Percentiles rank a stretch among this genome's conserved stretches.
phyloP scores from a whole-genome alignment of 345 rosid species.

The Eucalyptus camaldulensis region DNA sequence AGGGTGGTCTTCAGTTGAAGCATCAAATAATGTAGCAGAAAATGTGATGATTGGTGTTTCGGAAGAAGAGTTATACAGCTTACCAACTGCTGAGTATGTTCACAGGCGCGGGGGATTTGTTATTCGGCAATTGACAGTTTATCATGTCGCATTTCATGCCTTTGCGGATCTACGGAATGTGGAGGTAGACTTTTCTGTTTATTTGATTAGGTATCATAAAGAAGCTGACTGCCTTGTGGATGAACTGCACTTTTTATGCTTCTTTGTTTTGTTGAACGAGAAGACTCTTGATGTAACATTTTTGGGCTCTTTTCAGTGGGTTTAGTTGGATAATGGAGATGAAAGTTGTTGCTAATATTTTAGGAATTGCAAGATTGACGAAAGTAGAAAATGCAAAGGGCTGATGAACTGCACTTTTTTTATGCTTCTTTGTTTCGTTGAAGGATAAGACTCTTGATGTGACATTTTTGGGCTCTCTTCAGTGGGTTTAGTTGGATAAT shows the following conservation, averaged over 20 bases:
- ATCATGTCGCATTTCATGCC: constrained; percentile 79
- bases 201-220: background rate
- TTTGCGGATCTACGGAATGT: constrained; percentile 73
- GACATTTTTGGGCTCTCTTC: background rate
- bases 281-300: background rate
- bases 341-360: background rate
- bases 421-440: background rate
- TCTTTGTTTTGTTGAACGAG: background rate
- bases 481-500: background rate
- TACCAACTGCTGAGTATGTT: constrained; percentile 69
- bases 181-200: constrained; percentile 30
- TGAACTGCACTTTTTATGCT: background rate
- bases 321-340: background rate
- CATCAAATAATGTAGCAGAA: constrained; percentile 42
- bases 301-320: background rate
- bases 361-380: background rate
- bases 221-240: background rate
- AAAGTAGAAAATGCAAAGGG: background rate
- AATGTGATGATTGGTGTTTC: constrained; percentile 63
- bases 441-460: background rate
- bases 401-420: background rate
- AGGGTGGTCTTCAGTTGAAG: constrained; percentile 81
- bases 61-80: constrained; percentile 83
- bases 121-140: constrained; percentile 46
- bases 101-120: constrained; percentile 56